Conservation (phyloP, 306 rosid species). For the Cicer judaicum region DNA sequence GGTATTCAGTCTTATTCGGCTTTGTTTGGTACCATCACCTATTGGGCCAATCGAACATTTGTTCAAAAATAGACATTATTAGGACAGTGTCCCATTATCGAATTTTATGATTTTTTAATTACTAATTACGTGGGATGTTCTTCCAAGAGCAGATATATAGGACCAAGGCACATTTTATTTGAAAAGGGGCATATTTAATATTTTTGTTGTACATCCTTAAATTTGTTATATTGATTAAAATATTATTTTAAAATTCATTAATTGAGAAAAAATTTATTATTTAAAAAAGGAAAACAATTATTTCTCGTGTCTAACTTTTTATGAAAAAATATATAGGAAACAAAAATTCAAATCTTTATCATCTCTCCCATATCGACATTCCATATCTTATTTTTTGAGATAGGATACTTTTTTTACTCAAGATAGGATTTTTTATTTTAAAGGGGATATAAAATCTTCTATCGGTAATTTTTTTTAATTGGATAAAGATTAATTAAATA, state of each 20-base stretch:
- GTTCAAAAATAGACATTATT: constrained; percentile 24
- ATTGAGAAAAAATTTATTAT: background rate
- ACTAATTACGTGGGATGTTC: background rate
- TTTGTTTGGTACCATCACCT: background rate
- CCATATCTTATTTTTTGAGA: background rate
- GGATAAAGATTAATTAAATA: too few relatives aligned
- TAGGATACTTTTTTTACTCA: too few relatives aligned
- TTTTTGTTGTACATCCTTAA: background rate
- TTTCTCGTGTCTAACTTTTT: background rate
- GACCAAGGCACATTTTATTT: background rate
- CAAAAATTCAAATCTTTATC: background rate
- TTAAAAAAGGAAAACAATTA: background rate
- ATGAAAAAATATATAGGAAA: background rate
- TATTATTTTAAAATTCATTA: background rate
- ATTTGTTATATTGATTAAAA: background rate
- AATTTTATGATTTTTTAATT: background rate
- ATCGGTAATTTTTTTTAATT: too few relatives aligned
- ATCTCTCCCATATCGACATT: background rate
- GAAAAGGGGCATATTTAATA: too few relatives aligned
- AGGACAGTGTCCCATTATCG: constrained; percentile 26
- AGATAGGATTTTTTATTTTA: too few relatives aligned
- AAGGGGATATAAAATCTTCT: too few relatives aligned
- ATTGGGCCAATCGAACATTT: constrained; percentile 37
- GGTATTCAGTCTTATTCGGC: constrained; percentile 5
- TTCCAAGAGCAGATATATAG: background rate